These are phyloP conservation scores for Microdochium paspali DNA, from an alignment of 2,329 filamentous ascomycete species.

Conservation along the genomic window DNA sequence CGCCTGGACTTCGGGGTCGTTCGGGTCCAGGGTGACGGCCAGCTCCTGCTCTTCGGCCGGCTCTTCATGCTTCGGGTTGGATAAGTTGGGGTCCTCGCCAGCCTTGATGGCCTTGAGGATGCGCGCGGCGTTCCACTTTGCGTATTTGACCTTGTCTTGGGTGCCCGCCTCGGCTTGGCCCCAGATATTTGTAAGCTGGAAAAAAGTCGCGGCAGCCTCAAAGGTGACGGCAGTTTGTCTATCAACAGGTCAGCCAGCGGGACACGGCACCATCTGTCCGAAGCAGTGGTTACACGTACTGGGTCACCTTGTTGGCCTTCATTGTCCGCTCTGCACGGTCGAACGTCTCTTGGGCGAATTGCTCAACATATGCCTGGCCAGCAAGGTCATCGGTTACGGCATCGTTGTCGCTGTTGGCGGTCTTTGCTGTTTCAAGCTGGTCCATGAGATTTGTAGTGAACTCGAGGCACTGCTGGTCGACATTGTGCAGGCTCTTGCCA, in stretches of 20 bases:
- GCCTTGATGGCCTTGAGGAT: constrained; percentile 88
- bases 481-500: constrained; percentile 65
- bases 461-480: constrained; percentile 65
- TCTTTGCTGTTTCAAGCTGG: constrained; percentile 76
- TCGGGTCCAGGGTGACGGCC: constrained; percentile 43
- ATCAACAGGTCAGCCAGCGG: not conserved
- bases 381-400: constrained; percentile 77
- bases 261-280: not conserved
- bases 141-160: constrained; percentile 83
- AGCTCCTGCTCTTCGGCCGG: constrained; percentile 31
- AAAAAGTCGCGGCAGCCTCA: constrained; percentile 83
- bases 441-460: constrained; percentile 87
- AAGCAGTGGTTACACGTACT: constrained; percentile 33
- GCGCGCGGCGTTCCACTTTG: constrained; percentile 88
- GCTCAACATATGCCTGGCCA: constrained; percentile 85
- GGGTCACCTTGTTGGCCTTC: constrained; percentile 72
- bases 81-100: constrained; percentile 83
- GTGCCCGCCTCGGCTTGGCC: constrained; percentile 64
- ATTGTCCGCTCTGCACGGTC: constrained; percentile 75
- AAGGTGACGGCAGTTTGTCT: constrained; percentile 93
- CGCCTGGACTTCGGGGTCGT: constrained; percentile 54
- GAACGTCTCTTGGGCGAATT: constrained; percentile 87
- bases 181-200: constrained; percentile 84
- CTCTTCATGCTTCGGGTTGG: constrained; percentile 64
- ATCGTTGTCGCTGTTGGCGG: constrained; percentile 65